Percentiles rank a stretch among this genome's conserved stretches.
Evolutionary conservation across 2,329 filamentous ascomycete species (phyloP).

Genomic region (Periconia macrospinosa): DNA sequence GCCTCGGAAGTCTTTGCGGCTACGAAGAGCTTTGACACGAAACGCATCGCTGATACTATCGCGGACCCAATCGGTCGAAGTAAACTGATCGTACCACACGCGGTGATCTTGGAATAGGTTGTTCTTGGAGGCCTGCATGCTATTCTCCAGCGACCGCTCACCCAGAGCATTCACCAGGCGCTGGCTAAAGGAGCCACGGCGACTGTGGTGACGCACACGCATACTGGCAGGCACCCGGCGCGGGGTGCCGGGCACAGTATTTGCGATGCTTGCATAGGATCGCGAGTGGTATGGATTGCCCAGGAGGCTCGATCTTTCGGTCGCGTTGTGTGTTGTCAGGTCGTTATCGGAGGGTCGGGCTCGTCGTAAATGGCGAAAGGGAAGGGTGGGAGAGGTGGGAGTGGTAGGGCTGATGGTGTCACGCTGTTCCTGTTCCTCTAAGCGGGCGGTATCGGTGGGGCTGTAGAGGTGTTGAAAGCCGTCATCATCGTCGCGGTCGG

Average conservation of each 20-base stretch:
- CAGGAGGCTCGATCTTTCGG: constrained; percentile 54
- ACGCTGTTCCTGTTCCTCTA: constrained; percentile 29
- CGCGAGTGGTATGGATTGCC: constrained; percentile 34
- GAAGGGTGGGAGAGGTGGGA: constrained; percentile 35
- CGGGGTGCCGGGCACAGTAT: constrained; percentile 41
- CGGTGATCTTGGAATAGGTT: constrained; percentile 77
- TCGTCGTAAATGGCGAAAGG: constrained; percentile 29
- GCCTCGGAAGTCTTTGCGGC: constrained; percentile 82
- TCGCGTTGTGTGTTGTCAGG: constrained; percentile 38
- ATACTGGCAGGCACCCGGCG: constrained; percentile 35
- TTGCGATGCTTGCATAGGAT: constrained; percentile 49
- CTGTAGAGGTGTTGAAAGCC: constrained; percentile 33
- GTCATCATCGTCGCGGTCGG: constrained; percentile 32
- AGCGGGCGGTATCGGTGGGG: constrained; percentile 27
- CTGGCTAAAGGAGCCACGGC: constrained; percentile 41
- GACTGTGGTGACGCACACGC: constrained; percentile 35
- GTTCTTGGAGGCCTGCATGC: constrained; percentile 65
- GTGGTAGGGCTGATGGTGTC: constrained; percentile 39
- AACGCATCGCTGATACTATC: constrained; percentile 95
- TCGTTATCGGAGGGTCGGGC: constrained; percentile 40
- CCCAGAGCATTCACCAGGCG: constrained; percentile 63
- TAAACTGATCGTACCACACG: constrained; percentile 98
- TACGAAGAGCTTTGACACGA: constrained; percentile 79
- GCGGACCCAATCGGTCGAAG: constrained; percentile 96
- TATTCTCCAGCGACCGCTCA: constrained; percentile 48